Conservation (phyloP, 805 yeast genomes). For the Kregervanrija pseudodelftensis region DNA sequence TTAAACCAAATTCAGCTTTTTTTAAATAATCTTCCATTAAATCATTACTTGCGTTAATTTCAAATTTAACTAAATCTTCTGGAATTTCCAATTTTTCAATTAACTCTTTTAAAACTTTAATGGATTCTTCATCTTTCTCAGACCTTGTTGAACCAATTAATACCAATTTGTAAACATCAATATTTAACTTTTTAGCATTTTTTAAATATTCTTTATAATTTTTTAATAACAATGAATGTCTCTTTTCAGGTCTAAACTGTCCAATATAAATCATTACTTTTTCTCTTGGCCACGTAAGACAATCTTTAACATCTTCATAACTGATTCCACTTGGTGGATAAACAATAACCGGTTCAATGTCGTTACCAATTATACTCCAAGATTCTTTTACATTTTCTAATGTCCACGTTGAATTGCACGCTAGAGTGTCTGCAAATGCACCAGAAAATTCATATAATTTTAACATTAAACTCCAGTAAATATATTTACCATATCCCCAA, state of each 20-base stretch:
- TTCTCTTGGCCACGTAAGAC: conserved; percentile 23
- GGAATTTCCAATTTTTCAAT: conserved; percentile 37
- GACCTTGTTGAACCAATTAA: conserved; percentile 83
- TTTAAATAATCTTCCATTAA: conserved; percentile 48
- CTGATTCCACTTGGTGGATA: conserved; percentile 86
- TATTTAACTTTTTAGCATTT: neutral
- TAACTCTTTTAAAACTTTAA: conserved; percentile 38
- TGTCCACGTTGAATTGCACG: conserved; percentile 92
- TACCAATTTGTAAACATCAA: conserved; percentile 47
- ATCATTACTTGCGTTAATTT: conserved; percentile 65
- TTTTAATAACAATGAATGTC: conserved; percentile 64
- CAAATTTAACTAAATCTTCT: conserved; percentile 29
- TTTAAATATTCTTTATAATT: conserved; percentile 54
- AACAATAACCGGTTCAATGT: conserved; percentile 35
- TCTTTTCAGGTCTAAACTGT: conserved; percentile 92
- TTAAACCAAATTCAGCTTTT: conserved; percentile 66
- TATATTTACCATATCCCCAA: conserved; percentile 34
- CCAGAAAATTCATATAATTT: conserved; percentile 61
- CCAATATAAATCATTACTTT: conserved; percentile 59
- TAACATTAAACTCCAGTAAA: conserved; percentile 71
- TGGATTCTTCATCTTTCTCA: conserved; percentile 53
- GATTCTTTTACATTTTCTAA: conserved; percentile 57
- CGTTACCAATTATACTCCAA: conserved; percentile 45
- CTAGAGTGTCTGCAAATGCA: conserved; percentile 52
- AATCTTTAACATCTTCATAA: conserved; percentile 8